phyloP scores from a whole-genome alignment of 352 stramenopile species.

The Lagenidium giganteum region DNA sequence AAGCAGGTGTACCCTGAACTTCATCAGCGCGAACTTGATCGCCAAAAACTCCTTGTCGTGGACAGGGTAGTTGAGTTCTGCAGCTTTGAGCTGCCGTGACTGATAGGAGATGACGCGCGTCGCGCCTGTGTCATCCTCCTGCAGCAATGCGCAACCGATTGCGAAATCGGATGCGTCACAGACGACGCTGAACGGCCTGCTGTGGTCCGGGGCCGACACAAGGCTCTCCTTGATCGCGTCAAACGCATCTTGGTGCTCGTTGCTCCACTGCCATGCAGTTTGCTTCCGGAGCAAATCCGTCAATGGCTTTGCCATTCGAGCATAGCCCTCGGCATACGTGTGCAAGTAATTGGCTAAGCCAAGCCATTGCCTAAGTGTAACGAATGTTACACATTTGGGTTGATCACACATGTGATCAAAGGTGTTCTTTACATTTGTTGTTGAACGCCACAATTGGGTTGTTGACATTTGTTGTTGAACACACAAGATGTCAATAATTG shows the following conservation, averaged over 20 bases:
- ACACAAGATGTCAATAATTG: too few relatives aligned
- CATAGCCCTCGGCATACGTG: neutral
- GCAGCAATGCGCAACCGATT: constrained; percentile 10
- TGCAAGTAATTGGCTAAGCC: constrained; percentile 6
- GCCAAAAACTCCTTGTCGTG: too few relatives aligned
- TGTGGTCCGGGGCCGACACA: neutral
- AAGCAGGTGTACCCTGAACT: too few relatives aligned
- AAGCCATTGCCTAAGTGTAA: too few relatives aligned
- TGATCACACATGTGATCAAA: too few relatives aligned
- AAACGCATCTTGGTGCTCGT: neutral
- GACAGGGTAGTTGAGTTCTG: constrained; percentile 15
- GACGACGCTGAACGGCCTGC: neutral
- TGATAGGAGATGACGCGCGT: constrained; percentile 15
- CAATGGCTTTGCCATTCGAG: neutral
- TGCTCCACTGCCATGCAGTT: neutral
- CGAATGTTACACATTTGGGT: too few relatives aligned
- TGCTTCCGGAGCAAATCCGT: neutral
- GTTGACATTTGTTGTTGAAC: too few relatives aligned
- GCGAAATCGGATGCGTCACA: constrained; percentile 1
- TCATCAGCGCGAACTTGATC: too few relatives aligned
- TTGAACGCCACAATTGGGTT: too few relatives aligned
- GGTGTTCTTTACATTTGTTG: too few relatives aligned
- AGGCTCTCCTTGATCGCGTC: constrained; percentile 6
- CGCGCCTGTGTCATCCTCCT: neutral
- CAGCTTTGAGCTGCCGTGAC: constrained; percentile 6